Percentiles rank a stretch among this genome's conserved stretches.
These are phyloP conservation scores for Medicago truncatula DNA, from an alignment of 306 rosid species.

Conservation along the genomic window MtrunA17r5.0-ANR NC_053043.1:13429001-13429500, in stretches of 20 bases:
- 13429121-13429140: slow-evolving; percentile 39
- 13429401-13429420: slow-evolving; percentile 59
- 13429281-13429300: slow-evolving; percentile 71
- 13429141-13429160: slow-evolving; percentile 49
- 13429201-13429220: slow-evolving; percentile 43
- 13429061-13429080: slow-evolving; percentile 56
- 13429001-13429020: background rate
- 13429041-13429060: slow-evolving; percentile 62
- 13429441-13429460: slow-evolving; percentile 61
- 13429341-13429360: slow-evolving; percentile 79
- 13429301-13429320: slow-evolving; percentile 88
- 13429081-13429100: slow-evolving; percentile 53
- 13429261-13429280: slow-evolving; percentile 53
- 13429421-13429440: slow-evolving; percentile 47
- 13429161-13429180: slow-evolving; percentile 49
- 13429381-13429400: slow-evolving; percentile 60
- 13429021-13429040: background rate
- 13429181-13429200: slow-evolving; percentile 44
- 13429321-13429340: slow-evolving; percentile 79
- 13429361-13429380: slow-evolving; percentile 60
- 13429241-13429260: slow-evolving; percentile 52
- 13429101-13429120: slow-evolving; percentile 55
- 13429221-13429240: slow-evolving; percentile 52
- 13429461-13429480: slow-evolving; percentile 69
- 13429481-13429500: slow-evolving; percentile 95